Evolutionary conservation across 768 basidiomycete genomes (phyloP), one percentile per base, ranked within the genome.

Genomic region (Suillus occidentalis): DNA sequence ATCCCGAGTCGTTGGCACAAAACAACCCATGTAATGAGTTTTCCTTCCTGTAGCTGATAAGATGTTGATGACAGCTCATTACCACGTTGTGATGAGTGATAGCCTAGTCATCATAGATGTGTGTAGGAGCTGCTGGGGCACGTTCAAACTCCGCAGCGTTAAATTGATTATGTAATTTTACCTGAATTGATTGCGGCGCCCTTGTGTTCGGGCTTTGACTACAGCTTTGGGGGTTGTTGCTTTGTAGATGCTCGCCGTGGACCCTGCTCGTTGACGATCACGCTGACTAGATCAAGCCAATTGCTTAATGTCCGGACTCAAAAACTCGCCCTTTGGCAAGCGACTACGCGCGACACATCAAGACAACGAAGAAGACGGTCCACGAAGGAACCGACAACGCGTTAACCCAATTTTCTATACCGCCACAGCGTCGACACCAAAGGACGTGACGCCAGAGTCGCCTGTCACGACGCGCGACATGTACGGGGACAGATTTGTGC

Each of bases 311-410:
- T 88, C 90, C 64, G 85, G 86, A 63, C 84, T 92, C 78, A 91
- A 90, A 81, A 92, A 92, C 77, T 92, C 91, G 71, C 89, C 89
- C 1, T 93, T 91, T 77, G 91, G 90, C 50, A 93, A 92, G 72
- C 87, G 91, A 14, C 82, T 93, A n/a, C 87, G 91, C 50, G 89
- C 89, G 16, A 83, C 88, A 5, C 87, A 89, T 66, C 82, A 84
- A 70, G 88, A 90, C 71, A 49, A 67, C 36, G 77, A 75, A 25
- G 88, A 89, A 65, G 85, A 88, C 60, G 82, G 82, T 49, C 85
- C 84, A 0, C 75, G 84, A 62, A 78, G 85, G 69, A 84, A 77
- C 68, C 80, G 86, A 47, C 82, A 81, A 47, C 80, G 86, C 57
- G 78, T 83, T 43, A 83, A 85, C 61, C 81, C 84, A 18, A 81